Evolutionary conservation across 169 alveolate genomes (phyloP), one percentile per base, ranked within the genome.

Genomic region (Plasmodium blacklocki): DNA sequence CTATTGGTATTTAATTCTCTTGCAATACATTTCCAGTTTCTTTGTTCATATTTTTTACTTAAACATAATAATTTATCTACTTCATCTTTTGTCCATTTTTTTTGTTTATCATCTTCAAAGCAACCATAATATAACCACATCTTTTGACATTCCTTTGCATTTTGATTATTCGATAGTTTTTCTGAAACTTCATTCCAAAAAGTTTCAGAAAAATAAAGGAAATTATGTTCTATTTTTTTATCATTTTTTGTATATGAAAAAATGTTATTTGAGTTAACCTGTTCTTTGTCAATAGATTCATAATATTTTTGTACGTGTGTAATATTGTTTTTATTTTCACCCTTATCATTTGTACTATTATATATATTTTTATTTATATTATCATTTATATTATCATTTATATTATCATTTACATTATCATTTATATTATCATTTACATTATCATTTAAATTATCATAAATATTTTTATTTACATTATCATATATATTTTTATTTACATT

Each of bases 1-100:
- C 86, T 71, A 47, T 86, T 72, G 7, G 86, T 86, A 21, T 86
- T 86, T 72, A 86, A 71, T 47, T 59, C 92, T 72, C 87, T 71
- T 39, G 92, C 92, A 23, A 86, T 72, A 32, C 21, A 23, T 29
- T 43, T 59, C 92, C 92, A 86, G 15, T 86, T 39, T 21, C 88
- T 64, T 45, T 45, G 43, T 14, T 86, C 26, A 59, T 86, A 67
- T 73, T 71, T 71, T 86, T 86, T 67, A 19, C 78, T 26, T 15
- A 86, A 62, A 9, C 29, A 19, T 59, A 86, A 67, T 43, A 86
- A 64, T 59, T 86, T 70, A 9, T 86, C 59, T 59, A 60, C 26
- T 52, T 86, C 92, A 8, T 86, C 88, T 3, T 64, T 3, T 12
- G 19, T 29, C 92, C 92, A 86, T 86, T 86, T 64, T 62, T 72